phyloP scores from a whole-genome alignment of 805 yeast genomes.

The Wilhelminamyces savonicus region DNA sequence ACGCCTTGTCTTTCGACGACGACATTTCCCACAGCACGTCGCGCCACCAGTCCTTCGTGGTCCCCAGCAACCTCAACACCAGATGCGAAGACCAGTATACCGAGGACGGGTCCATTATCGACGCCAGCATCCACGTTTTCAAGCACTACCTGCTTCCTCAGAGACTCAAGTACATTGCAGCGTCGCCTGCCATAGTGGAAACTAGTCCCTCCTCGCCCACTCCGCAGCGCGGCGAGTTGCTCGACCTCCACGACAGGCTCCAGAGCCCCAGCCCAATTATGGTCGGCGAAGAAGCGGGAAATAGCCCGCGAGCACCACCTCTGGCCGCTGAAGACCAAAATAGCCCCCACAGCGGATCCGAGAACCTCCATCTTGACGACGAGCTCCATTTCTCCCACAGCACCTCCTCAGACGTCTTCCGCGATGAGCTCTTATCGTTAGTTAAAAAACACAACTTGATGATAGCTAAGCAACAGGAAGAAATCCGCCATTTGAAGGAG shows the following conservation, averaged over 20 bases:
- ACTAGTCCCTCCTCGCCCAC: neutral
- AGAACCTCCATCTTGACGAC: too few species aligned
- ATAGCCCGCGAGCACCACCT: too few species aligned
- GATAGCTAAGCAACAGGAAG: slow-evolving; percentile 18
- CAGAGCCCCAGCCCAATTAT: too few species aligned
- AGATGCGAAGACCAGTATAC: slow-evolving; percentile 6
- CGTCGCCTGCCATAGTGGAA: too few species aligned
- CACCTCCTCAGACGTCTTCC: too few species aligned
- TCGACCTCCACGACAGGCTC: too few species aligned
- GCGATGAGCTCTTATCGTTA: slow-evolving; percentile 16
- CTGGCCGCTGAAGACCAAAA: too few species aligned
- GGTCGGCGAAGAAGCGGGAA: too few species aligned
- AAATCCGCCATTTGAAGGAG: slow-evolving; percentile 16
- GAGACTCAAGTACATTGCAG: too few species aligned
- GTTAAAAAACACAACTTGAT: slow-evolving; percentile 16
- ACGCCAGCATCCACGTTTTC: slow-evolving; percentile 10
- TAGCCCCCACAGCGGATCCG: too few species aligned
- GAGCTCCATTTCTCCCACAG: too few species aligned
- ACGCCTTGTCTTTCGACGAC: slow-evolving; percentile 7
- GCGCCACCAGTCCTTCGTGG: neutral
- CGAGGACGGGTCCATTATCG: slow-evolving; percentile 6
- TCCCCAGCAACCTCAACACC: slow-evolving; percentile 10
- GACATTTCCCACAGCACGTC: slow-evolving; percentile 2
- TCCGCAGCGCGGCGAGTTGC: too few species aligned
- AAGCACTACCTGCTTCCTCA: slow-evolving; percentile 4